Percentiles rank a stretch among this genome's conserved stretches.
These are phyloP conservation scores for Cicer arietinum DNA, from an alignment of 306 rosid species.

Conservation along the genomic window DNA sequence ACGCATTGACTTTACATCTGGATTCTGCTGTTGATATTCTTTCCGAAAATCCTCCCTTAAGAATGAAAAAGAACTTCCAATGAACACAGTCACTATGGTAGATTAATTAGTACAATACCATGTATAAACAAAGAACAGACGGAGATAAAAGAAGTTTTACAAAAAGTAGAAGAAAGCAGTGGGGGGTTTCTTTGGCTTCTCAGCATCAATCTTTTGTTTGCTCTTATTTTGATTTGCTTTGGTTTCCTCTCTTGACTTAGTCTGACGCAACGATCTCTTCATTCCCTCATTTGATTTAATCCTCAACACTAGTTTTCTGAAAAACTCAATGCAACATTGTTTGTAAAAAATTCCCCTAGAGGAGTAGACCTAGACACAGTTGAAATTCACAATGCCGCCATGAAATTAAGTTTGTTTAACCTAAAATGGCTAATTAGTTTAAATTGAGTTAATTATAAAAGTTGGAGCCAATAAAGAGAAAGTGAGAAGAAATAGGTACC, in stretches of 20 bases:
- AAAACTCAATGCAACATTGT: slow-evolving; percentile 39
- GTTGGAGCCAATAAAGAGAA: slow-evolving; percentile 10
- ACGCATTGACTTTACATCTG: slow-evolving; percentile 86
- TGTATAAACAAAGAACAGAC: slow-evolving; percentile 2
- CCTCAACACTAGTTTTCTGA: slow-evolving; percentile 66
- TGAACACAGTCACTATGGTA: slow-evolving; percentile 35
- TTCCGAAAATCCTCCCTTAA: slow-evolving; percentile 92
- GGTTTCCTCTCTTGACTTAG: slow-evolving; percentile 53
- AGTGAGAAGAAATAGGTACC: slow-evolving; percentile 44
- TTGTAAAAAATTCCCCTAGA: neutral
- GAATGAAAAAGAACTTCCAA: slow-evolving; percentile 46
- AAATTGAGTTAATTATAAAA: too few relatives aligned
- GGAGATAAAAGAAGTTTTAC: slow-evolving; percentile 52
- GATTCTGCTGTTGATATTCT: slow-evolving; percentile 83
- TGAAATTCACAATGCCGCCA: neutral
- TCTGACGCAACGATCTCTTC: slow-evolving; percentile 43
- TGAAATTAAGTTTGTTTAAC: neutral
- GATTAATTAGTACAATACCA: slow-evolving; percentile 22
- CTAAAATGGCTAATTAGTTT: neutral
- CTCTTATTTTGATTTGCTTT: slow-evolving; percentile 66
- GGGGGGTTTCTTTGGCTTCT: slow-evolving; percentile 97
- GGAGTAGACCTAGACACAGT: slow-evolving; percentile 15
- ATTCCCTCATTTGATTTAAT: slow-evolving; percentile 55
- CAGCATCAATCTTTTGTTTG: slow-evolving; percentile 63
- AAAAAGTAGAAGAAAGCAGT: slow-evolving; percentile 96